phyloP scores from a whole-genome alignment of 2,329 filamentous ascomycete species.

The Aspergillus persii region DNA sequence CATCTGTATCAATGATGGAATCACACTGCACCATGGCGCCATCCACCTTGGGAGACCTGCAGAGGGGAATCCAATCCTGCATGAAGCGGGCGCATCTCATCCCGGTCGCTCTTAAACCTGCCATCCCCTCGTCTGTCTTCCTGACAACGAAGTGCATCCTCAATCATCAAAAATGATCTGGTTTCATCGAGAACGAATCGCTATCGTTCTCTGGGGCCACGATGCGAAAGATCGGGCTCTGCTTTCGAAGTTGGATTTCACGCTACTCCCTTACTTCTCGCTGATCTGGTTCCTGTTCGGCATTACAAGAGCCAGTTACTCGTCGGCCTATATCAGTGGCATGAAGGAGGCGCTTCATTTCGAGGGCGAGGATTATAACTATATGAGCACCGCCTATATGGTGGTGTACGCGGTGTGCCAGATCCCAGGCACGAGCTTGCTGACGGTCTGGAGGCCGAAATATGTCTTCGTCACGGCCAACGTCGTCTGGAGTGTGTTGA shows the following conservation, averaged over 20 bases:
- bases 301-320: slow-evolving; percentile 46
- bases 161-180: neutral
- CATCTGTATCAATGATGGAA: neutral
- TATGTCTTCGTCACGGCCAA: slow-evolving; percentile 47
- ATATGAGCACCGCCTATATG: slow-evolving; percentile 38
- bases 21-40: neutral
- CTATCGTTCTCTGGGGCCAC: neutral
- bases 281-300: slow-evolving; percentile 51
- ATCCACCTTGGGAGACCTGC: neutral
- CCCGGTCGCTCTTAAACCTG: neutral
- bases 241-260: slow-evolving; percentile 32
- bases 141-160: neutral
- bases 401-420: slow-evolving; percentile 47
- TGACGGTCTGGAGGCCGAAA: slow-evolving; percentile 38
- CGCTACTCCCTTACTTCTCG: slow-evolving; percentile 46
- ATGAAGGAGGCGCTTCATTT: slow-evolving; percentile 42
- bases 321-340: slow-evolving; percentile 44
- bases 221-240: neutral
- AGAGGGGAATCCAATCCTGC: neutral
- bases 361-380: slow-evolving; percentile 42
- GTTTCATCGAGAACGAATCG: neutral
- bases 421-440: slow-evolving; percentile 44
- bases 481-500: slow-evolving; percentile 45
- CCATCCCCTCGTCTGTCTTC: neutral
- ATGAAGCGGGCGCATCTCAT: neutral